These are phyloP conservation scores for Lentinula novae-zelandiae DNA, from an alignment of 1,284 basidiomycete genomes.

Conservation along the genomic window DNA sequence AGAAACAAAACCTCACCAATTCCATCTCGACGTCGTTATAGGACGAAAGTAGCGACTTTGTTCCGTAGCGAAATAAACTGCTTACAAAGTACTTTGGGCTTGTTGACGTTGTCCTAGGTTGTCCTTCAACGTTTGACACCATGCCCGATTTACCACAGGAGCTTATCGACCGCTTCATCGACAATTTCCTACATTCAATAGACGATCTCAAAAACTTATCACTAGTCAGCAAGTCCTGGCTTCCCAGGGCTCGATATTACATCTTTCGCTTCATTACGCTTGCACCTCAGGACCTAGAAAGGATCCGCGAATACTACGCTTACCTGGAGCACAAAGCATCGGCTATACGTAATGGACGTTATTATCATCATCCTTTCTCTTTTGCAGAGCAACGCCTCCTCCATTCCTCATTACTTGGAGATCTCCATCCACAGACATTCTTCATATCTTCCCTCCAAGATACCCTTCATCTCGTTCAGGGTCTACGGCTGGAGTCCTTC, in stretches of 20 bases:
- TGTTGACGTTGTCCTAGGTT: too few relatives aligned
- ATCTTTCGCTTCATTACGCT: neutral
- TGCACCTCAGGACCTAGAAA: neutral
- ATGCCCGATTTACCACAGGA: constrained; percentile 3
- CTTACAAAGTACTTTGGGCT: too few relatives aligned
- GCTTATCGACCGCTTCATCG: constrained; percentile 1
- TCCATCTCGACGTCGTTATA: too few relatives aligned
- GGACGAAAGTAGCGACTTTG: too few relatives aligned
- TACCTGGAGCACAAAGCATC: neutral
- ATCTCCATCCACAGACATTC: neutral
- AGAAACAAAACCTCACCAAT: too few relatives aligned
- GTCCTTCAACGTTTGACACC: neutral
- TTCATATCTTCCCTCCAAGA: neutral
- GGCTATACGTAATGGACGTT: neutral
- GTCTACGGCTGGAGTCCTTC: neutral
- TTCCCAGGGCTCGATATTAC: neutral
- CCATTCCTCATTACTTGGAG: neutral
- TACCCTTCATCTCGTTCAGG: neutral
- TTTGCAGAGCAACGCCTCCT: neutral
- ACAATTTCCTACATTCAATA: neutral
- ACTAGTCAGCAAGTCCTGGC: neutral
- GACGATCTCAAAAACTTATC: neutral
- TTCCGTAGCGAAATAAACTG: too few relatives aligned
- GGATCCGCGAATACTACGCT: neutral
- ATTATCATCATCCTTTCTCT: neutral